phyloP scores from a whole-genome alignment of 1,284 basidiomycete species.

The Pterulicium gracile region DNA sequence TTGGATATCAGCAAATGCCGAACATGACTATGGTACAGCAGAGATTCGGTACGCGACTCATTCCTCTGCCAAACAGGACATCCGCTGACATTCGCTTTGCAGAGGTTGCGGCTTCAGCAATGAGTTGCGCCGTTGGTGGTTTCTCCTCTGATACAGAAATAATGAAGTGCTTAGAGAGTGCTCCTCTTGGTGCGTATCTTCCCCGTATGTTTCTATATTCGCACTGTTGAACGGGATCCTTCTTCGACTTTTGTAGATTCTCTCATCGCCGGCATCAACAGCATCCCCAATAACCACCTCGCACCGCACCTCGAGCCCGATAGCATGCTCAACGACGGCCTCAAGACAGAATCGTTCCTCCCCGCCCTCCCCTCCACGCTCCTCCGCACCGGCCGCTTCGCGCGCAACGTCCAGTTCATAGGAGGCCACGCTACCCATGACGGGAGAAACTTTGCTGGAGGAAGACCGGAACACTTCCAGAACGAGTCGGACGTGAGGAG shows the following conservation, averaged over 20 bases:
- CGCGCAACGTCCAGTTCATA: slow-evolving; percentile 24
- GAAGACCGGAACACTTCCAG: slow-evolving; percentile 25
- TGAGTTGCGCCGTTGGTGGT: not conserved
- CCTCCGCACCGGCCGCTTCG: slow-evolving; percentile 26
- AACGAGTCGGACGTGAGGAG: slow-evolving; percentile 28
- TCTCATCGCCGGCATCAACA: slow-evolving; percentile 28
- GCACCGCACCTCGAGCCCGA: slow-evolving; percentile 27
- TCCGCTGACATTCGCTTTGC: no score
- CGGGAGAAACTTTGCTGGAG: slow-evolving; percentile 29
- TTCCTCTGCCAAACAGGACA: no score
- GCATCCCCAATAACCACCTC: slow-evolving; percentile 20
- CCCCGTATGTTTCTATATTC: no score
- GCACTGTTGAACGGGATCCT: slow-evolving; percentile 5
- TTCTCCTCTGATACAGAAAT: not conserved
- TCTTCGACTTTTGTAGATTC: slow-evolving; percentile 17
- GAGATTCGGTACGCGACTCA: slow-evolving; percentile 21
- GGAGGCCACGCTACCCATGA: slow-evolving; percentile 35
- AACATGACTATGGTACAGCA: slow-evolving; percentile 20
- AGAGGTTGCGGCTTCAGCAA: not conserved
- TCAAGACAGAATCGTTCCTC: slow-evolving; percentile 17
- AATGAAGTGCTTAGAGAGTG: not conserved
- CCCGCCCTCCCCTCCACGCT: slow-evolving; percentile 31
- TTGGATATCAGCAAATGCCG: slow-evolving; percentile 29
- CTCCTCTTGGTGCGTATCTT: not conserved
- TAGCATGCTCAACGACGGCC: not conserved